phyloP scores from a whole-genome alignment of 2,329 filamentous ascomycete species.

The Celoporthe dispersa region DNA sequence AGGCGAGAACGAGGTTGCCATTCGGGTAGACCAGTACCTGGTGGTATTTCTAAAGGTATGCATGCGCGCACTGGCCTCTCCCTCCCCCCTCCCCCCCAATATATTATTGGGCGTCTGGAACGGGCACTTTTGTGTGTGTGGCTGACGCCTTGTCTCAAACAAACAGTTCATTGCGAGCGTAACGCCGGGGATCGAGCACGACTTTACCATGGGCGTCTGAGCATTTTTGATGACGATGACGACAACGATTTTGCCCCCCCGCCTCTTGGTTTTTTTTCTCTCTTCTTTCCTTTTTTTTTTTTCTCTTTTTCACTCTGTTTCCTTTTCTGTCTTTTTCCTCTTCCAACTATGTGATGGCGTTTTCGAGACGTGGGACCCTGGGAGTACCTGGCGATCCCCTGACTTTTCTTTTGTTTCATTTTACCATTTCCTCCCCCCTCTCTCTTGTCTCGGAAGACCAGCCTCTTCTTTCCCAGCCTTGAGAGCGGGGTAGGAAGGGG shows the following conservation, averaged over 20 bases:
- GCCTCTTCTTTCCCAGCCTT: too few relatives aligned
- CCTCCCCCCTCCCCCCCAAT: neutral
- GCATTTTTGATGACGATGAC: neutral
- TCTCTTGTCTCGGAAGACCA: too few relatives aligned
- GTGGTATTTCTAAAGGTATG: slow-evolving; percentile 84
- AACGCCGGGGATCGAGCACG: slow-evolving; percentile 95
- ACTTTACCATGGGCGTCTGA: slow-evolving; percentile 95
- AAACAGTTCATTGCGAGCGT: slow-evolving; percentile 79
- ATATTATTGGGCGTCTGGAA: neutral
- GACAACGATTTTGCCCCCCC: neutral
- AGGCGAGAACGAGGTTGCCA: slow-evolving; percentile 75
- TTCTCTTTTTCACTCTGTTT: neutral
- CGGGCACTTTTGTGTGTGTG: neutral
- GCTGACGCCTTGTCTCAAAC: slow-evolving; percentile 33
- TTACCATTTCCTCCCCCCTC: too few relatives aligned
- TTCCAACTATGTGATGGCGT: neutral
- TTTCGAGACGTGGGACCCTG: neutral
- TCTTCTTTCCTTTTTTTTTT: neutral
- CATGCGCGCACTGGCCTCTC: neutral
- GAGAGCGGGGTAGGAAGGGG: too few relatives aligned
- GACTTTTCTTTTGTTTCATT: neutral
- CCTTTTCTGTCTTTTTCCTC: neutral
- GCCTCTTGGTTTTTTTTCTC: too few relatives aligned
- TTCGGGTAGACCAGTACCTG: slow-evolving; percentile 86
- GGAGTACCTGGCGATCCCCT: neutral